A percentile compares a stretch with the other conserved stretches of the same genome.
Conservation (phyloP, 2,329 filamentous ascomycete species). For the Fusarium avenaceum region DNA sequence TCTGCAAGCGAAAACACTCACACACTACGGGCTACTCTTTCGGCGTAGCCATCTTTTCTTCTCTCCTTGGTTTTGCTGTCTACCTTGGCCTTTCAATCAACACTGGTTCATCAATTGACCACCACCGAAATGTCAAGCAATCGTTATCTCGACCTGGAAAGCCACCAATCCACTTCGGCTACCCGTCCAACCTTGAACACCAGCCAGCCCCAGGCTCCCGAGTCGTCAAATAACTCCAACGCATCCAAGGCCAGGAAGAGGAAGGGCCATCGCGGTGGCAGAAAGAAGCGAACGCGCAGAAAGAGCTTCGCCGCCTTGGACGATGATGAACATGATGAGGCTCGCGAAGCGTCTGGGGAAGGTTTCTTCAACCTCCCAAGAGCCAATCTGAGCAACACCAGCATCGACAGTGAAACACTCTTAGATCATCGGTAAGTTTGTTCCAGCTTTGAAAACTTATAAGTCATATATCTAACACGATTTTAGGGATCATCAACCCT, state of each 20-base stretch:
- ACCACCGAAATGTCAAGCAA: constrained; percentile 52
- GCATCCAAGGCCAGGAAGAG: constrained; percentile 65
- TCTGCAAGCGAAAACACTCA: constrained; percentile 27
- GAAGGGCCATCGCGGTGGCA: constrained; percentile 81
- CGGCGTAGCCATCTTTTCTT: constrained; percentile 15
- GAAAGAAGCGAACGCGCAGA: constrained; percentile 80
- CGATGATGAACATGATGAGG: constrained; percentile 65
- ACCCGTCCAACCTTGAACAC: constrained; percentile 20
- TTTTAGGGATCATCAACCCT: constrained; percentile 68
- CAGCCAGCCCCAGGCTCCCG: constrained; percentile 26
- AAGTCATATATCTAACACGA: constrained; percentile 1
- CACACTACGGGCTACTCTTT: constrained; percentile 9
- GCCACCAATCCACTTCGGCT: constrained; percentile 21
- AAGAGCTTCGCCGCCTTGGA: constrained; percentile 82
- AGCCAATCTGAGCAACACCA: constrained; percentile 81
- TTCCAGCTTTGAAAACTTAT: not conserved
- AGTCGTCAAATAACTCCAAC: constrained; percentile 38
- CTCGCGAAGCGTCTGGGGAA: constrained; percentile 53
- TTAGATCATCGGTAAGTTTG: constrained; percentile 82
- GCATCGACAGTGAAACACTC: constrained; percentile 88
- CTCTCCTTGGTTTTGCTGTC: constrained; percentile 1
- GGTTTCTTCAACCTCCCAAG: constrained; percentile 65
- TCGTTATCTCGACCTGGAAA: constrained; percentile 49
- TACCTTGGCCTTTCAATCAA: constrained; percentile 14
- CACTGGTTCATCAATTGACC: constrained; percentile 5